Evolutionary conservation across 805 yeast species (phyloP).

Genomic region (Hyphopichia homilentoma): DNA sequence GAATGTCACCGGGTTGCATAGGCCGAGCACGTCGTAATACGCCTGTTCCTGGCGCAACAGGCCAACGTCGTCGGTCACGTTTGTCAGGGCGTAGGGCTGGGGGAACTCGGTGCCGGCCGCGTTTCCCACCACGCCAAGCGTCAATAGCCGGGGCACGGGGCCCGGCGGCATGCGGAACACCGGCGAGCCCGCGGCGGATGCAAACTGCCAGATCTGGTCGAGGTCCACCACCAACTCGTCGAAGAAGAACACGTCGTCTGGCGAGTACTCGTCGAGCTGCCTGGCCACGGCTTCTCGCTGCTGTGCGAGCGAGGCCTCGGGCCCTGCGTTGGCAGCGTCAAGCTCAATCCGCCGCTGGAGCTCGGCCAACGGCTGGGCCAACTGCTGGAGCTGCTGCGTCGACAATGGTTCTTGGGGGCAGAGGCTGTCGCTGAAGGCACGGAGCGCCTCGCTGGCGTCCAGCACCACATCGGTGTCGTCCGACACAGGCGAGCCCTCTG

Average conservation of each 20-base stretch:
- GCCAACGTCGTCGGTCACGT: constrained; percentile 4
- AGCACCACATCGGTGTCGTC: no score
- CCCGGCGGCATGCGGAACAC: constrained; percentile 6
- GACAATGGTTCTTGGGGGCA: no score
- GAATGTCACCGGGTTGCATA: constrained; percentile 14
- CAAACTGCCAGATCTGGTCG: constrained; percentile 3
- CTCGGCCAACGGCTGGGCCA: no score
- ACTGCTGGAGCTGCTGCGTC: no score
- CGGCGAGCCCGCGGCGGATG: constrained; percentile 2
- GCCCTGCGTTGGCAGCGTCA: no score
- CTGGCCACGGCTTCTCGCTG: constrained; percentile 2
- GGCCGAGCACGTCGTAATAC: constrained; percentile 16
- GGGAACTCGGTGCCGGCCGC: constrained; percentile 16
- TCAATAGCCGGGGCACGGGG: constrained; percentile 9
- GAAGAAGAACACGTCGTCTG: constrained; percentile 17
- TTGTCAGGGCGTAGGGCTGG: constrained; percentile 18
- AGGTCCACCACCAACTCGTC: constrained; percentile 17
- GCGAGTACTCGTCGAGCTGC: no score
- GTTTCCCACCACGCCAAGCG: constrained; percentile 20
- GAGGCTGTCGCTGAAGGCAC: no score
- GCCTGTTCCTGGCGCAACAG: constrained; percentile 2
- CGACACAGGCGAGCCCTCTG: no score
- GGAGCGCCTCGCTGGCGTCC: no score
- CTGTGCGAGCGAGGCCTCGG: no score
- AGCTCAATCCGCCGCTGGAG: no score